Evolutionary conservation across 1,284 basidiomycete genomes (phyloP), one percentile per base, ranked within the genome.

Genomic region (Lentinula novae-zelandiae): DNA sequence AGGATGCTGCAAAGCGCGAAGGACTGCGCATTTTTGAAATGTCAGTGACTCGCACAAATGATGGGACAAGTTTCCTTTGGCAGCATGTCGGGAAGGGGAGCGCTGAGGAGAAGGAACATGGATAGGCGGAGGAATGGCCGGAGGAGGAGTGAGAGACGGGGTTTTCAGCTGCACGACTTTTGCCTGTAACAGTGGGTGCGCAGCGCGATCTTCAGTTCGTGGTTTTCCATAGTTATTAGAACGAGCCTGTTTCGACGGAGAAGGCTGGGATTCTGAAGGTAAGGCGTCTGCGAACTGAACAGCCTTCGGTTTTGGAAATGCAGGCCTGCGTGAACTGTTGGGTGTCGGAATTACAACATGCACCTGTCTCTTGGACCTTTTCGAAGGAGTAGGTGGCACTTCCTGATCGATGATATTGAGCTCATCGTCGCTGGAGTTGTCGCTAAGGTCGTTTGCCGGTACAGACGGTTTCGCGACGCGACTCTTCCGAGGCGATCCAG

Each of bases 11-110:
- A 89, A 70, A n/a, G 78, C 75, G 49, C 69, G 69, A 33, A 92
- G 68, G 17, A 87, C 78, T n/a, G 78, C 81, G 50, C 75, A 77
- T 68, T 87, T 89, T 68, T 90, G 89, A 1, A 75, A 75, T 33
- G 76, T 8, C 87, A 69, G 65, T 71, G 57, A 58, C 22, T 52
- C 49, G 39, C 53, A 39, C 3, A 53, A 42, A 22, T 53, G 50
- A n/a, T 52, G 27, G 10, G 51, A 9, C 15, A 58, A 15, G 9
- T 17, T 36, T 10, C 31, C 57, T n/a, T 46, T 52, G 39, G 15
- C 27, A 15, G 12, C 17, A 20, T 36, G 31, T 9, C 51, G 27
- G 10, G 60, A 55, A 36, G 60, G 54, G 49, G 54, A 50, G 13
- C 22, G 48, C 17, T 46, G 51, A 36, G 59, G 53, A 40, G 53